phyloP scores from a whole-genome alignment of 768 basidiomycete species.

The Tricholoma sp. region DNA sequence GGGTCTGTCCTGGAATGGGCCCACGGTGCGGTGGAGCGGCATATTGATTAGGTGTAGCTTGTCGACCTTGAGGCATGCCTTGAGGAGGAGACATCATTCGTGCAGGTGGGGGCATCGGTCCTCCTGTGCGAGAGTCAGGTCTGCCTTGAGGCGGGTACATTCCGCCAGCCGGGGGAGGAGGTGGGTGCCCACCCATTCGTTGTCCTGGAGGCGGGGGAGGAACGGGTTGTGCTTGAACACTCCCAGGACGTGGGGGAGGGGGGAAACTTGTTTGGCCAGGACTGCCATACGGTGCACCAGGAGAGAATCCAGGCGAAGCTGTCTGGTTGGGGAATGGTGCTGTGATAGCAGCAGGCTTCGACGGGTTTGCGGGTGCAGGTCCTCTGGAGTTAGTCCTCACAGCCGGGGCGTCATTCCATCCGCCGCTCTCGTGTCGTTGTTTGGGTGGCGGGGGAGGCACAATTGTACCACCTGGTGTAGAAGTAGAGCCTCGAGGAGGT shows the following conservation, averaged over 20 bases:
- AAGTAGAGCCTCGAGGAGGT: constrained; percentile 35
- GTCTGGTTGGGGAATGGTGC: constrained; percentile 81
- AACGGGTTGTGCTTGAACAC: constrained; percentile 46
- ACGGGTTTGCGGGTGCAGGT: constrained; percentile 40
- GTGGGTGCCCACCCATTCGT: constrained; percentile 26
- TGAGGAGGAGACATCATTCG: constrained; percentile 46
- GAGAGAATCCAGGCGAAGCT: constrained; percentile 38
- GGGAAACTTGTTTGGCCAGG: constrained; percentile 42
- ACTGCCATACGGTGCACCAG: constrained; percentile 41
- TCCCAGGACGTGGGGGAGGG: constrained; percentile 61
- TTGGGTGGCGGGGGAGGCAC: constrained; percentile 50
- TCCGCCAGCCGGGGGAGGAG: constrained; percentile 22
- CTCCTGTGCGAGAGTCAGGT: constrained; percentile 21
- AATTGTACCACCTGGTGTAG: constrained; percentile 19
- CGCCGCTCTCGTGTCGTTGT: constrained; percentile 57
- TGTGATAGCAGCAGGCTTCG: constrained; percentile 70
- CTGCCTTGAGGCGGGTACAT: constrained; percentile 29
- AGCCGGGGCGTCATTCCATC: constrained; percentile 90
- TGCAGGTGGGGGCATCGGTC: constrained; percentile 27
- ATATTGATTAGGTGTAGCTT: constrained; percentile 46
- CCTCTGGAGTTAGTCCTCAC: constrained; percentile 42
- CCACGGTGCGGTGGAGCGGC: constrained; percentile 39
- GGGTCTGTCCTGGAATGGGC: constrained; percentile 36
- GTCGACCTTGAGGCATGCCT: constrained; percentile 28
- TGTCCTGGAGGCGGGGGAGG: constrained; percentile 34